A percentile compares a stretch with the other conserved stretches of the same genome.
phyloP scores from a whole-genome alignment of 768 basidiomycete species.

The Xerocomellus dryophilus region DNA sequence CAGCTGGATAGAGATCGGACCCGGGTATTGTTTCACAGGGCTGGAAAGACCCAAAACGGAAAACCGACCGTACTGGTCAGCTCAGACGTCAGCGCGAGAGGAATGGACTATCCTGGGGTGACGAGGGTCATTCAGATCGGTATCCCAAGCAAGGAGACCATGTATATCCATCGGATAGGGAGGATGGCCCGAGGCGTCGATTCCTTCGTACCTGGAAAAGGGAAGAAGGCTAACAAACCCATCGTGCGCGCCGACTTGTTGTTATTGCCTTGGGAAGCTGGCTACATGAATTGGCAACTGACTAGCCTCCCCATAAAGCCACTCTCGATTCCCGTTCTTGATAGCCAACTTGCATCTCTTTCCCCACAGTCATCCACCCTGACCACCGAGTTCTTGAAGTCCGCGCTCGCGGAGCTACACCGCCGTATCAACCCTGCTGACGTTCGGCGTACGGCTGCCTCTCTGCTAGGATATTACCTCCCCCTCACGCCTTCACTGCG shows the following conservation, averaged over 20 bases:
- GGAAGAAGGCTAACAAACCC: neutral
- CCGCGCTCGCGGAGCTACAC: slow-evolving; percentile 31
- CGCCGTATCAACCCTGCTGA: slow-evolving; percentile 45
- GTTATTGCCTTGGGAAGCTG: slow-evolving; percentile 74
- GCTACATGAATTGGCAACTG: slow-evolving; percentile 62
- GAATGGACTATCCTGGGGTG: slow-evolving; percentile 85
- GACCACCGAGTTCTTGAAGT: slow-evolving; percentile 25
- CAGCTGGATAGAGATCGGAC: slow-evolving; percentile 17
- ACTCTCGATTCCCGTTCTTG: slow-evolving; percentile 34
- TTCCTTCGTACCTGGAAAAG: slow-evolving; percentile 36
- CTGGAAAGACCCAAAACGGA: slow-evolving; percentile 25
- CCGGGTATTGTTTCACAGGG: slow-evolving; percentile 26
- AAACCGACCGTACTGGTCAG: slow-evolving; percentile 66
- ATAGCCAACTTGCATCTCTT: slow-evolving; percentile 11
- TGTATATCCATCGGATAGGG: slow-evolving; percentile 85
- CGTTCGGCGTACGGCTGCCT: slow-evolving; percentile 59
- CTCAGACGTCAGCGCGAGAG: slow-evolving; percentile 86
- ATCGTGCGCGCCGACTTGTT: slow-evolving; percentile 68
- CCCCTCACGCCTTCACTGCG: slow-evolving; percentile 49
- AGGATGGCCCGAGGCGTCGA: slow-evolving; percentile 72
- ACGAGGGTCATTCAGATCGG: slow-evolving; percentile 92
- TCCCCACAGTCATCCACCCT: slow-evolving; percentile 10
- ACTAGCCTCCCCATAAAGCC: slow-evolving; percentile 67
- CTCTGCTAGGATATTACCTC: slow-evolving; percentile 71
- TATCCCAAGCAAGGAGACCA: slow-evolving; percentile 61